Evolutionary conservation across 139 green algal species (phyloP).

Genomic region (Asterochloris sp.): DNA sequence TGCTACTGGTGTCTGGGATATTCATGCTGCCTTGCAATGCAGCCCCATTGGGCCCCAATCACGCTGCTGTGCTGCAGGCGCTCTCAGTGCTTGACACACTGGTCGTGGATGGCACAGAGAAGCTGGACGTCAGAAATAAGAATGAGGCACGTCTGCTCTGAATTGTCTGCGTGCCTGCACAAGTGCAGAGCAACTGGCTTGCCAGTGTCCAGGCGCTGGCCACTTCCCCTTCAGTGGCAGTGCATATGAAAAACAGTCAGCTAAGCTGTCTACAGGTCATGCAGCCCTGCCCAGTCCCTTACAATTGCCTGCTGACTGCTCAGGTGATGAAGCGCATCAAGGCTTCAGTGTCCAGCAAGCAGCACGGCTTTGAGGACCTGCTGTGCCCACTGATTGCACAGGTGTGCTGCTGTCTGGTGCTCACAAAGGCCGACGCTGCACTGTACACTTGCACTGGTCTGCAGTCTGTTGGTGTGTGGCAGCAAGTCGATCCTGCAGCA

Average conservation of each 20-base stretch:
- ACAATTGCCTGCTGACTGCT: not conserved
- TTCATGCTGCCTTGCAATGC: not conserved
- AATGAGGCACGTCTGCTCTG: conserved; percentile 21
- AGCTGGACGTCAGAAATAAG: conserved; percentile 79
- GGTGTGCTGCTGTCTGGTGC: too few species aligned
- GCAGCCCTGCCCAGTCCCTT: too few species aligned
- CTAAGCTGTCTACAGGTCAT: too few species aligned
- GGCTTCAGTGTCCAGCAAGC: conserved; percentile 83
- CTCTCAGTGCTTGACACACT: conserved; percentile 83
- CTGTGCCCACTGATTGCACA: conserved; percentile 84
- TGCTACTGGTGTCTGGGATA: not conserved
- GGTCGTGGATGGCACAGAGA: conserved; percentile 72
- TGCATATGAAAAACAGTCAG: too few species aligned
- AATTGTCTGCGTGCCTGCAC: not conserved
- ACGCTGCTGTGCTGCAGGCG: conserved; percentile 37
- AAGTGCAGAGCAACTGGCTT: too few species aligned
- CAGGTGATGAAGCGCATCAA: conserved; percentile 76
- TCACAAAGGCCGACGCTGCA: too few species aligned
- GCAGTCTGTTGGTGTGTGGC: too few species aligned
- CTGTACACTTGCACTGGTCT: too few species aligned
- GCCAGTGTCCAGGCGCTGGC: too few species aligned
- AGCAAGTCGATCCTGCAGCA: too few species aligned
- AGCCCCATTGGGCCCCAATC: not conserved
- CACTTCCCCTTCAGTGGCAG: too few species aligned
- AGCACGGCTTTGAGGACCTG: conserved; percentile 86